phyloP scores from a whole-genome alignment of 208 protist species.

The Crithidia mellificae region DNA sequence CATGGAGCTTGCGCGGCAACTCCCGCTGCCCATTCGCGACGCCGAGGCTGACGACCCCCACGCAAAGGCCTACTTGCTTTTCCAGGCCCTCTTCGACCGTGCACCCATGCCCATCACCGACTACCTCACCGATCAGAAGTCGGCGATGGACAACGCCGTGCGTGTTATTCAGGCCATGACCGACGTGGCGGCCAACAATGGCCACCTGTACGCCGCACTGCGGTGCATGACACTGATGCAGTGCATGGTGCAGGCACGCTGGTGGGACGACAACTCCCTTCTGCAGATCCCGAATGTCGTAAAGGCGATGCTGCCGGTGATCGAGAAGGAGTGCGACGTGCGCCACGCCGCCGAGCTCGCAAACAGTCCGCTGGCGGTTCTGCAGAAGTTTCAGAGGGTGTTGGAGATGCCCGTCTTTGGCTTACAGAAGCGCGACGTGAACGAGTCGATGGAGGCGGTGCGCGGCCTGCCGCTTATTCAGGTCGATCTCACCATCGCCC shows the following conservation, averaged over 20 bases:
- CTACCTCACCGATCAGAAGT: slow-evolving; percentile 98
- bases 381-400: slow-evolving; percentile 53
- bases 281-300: slow-evolving; percentile 88
- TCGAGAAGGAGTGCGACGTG: slow-evolving; percentile 58
- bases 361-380: slow-evolving; percentile 52
- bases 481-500: slow-evolving; percentile 55
- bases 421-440: slow-evolving; percentile 48
- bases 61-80: slow-evolving; percentile 96
- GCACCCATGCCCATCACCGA: slow-evolving; percentile 95
- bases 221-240: slow-evolving; percentile 93
- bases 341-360: slow-evolving; percentile 69
- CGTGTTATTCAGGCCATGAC: slow-evolving; percentile 97
- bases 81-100: slow-evolving; percentile 97
- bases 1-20: slow-evolving; percentile 64
- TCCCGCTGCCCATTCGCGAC: slow-evolving; percentile 76
- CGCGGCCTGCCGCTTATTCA: slow-evolving; percentile 76
- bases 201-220: slow-evolving; percentile 88
- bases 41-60: slow-evolving; percentile 89
- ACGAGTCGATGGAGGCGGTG: slow-evolving; percentile 79
- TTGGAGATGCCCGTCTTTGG: slow-evolving; percentile 51
- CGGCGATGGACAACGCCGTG: slow-evolving; percentile 97
- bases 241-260: slow-evolving; percentile 94
- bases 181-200: slow-evolving; percentile 95
- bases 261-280: slow-evolving; percentile 83
- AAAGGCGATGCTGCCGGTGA: slow-evolving; percentile 66